These are phyloP conservation scores for Narthecium ossifragum DNA, from an alignment of 106 monocot genomes.

Conservation along the genomic window DNA sequence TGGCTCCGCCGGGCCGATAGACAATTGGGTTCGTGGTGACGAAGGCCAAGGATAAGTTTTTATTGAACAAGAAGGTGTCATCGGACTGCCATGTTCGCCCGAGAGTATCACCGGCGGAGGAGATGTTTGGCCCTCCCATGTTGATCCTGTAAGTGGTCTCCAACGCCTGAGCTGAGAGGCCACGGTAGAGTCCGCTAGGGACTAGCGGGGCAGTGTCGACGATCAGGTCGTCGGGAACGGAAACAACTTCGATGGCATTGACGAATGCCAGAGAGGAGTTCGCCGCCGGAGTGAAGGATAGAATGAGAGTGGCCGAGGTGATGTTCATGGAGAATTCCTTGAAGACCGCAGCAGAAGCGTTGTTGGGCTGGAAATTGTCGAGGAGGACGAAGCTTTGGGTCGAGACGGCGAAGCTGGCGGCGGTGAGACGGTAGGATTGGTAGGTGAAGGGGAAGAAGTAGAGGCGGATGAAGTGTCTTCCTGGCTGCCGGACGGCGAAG, in stretches of 20 bases:
- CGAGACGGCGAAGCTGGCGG: conserved; percentile 44
- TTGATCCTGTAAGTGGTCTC: conserved; percentile 74
- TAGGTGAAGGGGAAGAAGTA: conserved; percentile 61
- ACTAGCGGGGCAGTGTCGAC: conserved; percentile 23
- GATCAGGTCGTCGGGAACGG: conserved; percentile 55
- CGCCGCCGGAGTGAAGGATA: conserved; percentile 36
- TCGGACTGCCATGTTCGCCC: conserved; percentile 68
- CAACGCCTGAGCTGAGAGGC: conserved; percentile 28
- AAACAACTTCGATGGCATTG: conserved; percentile 77
- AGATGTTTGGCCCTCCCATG: conserved; percentile 50
- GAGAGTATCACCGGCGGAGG: conserved; percentile 47
- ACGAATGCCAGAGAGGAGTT: conserved; percentile 42
- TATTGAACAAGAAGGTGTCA: conserved; percentile 17
- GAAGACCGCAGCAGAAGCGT: conserved; percentile 12
- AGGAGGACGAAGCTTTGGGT: conserved; percentile 38
- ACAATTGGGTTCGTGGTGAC: neutral
- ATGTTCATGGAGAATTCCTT: conserved; percentile 53
- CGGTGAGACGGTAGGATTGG: conserved; percentile 34
- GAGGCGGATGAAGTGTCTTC: conserved; percentile 70
- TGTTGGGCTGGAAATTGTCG: conserved; percentile 20
- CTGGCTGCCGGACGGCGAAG: conserved; percentile 29
- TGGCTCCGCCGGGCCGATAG: conserved; percentile 18
- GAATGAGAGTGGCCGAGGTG: conserved; percentile 12
- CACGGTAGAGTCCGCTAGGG: conserved; percentile 15
- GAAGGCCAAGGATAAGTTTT: conserved; percentile 5